Base-by-base conservation (phyloP, 768 basidiomycete genomes). In the Melanogaster broomeanus region DNA sequence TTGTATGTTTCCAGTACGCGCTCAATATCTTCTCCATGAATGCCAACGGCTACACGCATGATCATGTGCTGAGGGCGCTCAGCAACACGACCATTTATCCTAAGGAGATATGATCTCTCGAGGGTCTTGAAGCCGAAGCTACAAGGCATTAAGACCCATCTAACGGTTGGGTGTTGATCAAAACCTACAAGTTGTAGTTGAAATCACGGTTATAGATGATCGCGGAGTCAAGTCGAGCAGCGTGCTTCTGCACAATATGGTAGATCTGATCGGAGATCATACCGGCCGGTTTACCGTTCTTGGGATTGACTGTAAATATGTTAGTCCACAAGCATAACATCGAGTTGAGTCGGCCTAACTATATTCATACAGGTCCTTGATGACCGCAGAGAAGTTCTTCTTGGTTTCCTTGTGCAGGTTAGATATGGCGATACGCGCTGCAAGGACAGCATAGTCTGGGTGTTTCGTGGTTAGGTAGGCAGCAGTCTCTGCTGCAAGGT, bases 111-210 rank as follows among this genome's bases (percentile, higher is more conserved):
- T 2, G 95, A 98, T 28, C 95, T 89, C 72, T 99, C 97, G 28
- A 99, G 85, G 3, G 97, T 99, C 73, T 99, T 99, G 84, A 98
- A 98, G n/a, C 97, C 97, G 64, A 99, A 99, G 74, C 90, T 92
- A 19, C 11, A 3, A 35, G 38, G 8, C 19, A 19, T 34, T 60
- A 40, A 53, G 13, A 37, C 22, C 31, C 9, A 37, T 30, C 12
- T 19, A 25, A 42, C 15, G 2, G n/a, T 19, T 25, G 40, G 30
- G 27, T 21, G 15, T 13, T 30, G 6, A 45, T 18, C 10, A 22
- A 0, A 10, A 73, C 90, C 35, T 49, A 95, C 93, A 74, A 97
- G 72, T 97, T 94, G 77, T 98, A 98, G 68, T 82, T 90, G 76
- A 98, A 99, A 69, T 99, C 97, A 44, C 97, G 93, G 62, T 96